phyloP scores from a whole-genome alignment of 2,329 filamentous ascomycete species.

The Aspergillus bombycis region DNA sequence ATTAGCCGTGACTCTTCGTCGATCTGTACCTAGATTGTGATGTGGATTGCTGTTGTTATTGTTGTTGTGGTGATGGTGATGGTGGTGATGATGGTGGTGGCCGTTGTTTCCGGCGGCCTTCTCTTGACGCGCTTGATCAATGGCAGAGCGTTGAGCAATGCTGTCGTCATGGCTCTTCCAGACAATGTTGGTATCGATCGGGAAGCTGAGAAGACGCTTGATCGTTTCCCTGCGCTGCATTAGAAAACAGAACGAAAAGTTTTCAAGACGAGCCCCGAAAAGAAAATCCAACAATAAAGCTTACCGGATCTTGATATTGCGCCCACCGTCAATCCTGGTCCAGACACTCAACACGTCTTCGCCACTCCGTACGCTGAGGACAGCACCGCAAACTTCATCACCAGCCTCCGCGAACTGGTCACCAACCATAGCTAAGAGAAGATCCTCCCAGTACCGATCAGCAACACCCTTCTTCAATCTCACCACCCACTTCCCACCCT shows the following conservation, averaged over 20 bases:
- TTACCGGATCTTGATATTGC: constrained; percentile 94
- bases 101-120: constrained; percentile 58
- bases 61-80: constrained; percentile 31
- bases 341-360: constrained; percentile 98
- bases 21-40: constrained; percentile 40
- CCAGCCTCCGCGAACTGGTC: constrained; percentile 92
- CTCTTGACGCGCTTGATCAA: constrained; percentile 89
- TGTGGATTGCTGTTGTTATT: constrained; percentile 18
- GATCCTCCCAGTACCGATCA: constrained; percentile 95
- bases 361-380: constrained; percentile 89
- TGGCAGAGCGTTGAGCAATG: constrained; percentile 86
- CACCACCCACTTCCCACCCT: constrained; percentile 96
- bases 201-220: constrained; percentile 85
- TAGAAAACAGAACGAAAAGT: neutral
- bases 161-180: constrained; percentile 97
- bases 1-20: constrained; percentile 45
- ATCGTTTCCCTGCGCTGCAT: constrained; percentile 74
- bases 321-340: constrained; percentile 89
- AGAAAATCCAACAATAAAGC: constrained; percentile 32
- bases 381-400: constrained; percentile 92
- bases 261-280: neutral
- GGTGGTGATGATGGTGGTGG: constrained; percentile 37
- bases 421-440: constrained; percentile 85
- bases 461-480: constrained; percentile 95
- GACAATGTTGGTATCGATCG: constrained; percentile 83